phyloP scores from a whole-genome alignment of 2,329 filamentous ascomycete species.

The Blastomyces parvus region DNA sequence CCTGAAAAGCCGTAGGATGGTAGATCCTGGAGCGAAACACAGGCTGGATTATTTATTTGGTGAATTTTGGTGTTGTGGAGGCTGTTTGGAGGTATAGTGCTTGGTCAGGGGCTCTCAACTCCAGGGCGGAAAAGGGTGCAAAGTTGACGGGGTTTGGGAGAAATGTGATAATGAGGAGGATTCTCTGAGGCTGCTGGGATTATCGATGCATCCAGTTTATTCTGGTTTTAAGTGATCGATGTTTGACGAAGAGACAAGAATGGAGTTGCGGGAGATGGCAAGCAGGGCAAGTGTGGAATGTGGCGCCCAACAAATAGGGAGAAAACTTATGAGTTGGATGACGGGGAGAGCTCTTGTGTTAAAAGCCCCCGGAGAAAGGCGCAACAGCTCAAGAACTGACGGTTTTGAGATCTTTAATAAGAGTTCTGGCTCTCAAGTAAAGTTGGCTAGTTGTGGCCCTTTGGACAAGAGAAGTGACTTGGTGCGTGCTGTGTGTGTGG shows the following conservation, averaged over 20 bases:
- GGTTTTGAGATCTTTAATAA: neutral
- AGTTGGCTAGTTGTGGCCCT: neutral
- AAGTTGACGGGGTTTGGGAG: neutral
- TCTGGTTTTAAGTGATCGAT: conserved; percentile 16
- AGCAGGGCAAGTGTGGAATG: conserved; percentile 10
- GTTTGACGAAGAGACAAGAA: conserved; percentile 18
- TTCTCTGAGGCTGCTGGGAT: neutral
- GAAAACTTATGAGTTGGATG: conserved; percentile 19
- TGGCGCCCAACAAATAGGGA: conserved; percentile 10
- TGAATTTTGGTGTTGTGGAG: neutral
- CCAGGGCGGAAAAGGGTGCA: neutral
- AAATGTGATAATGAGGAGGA: neutral
- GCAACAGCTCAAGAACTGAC: neutral
- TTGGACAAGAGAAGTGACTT: neutral
- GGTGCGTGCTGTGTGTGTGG: neutral
- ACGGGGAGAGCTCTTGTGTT: neutral
- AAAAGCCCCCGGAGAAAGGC: neutral
- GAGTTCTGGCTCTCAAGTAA: neutral
- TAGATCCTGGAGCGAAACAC: neutral
- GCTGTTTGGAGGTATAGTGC: neutral
- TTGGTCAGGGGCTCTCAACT: conserved; percentile 2
- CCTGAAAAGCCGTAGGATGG: neutral
- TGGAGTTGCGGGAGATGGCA: conserved; percentile 21
- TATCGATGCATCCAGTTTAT: neutral
- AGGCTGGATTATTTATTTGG: conserved; percentile 3